A percentile compares a stretch with the other conserved stretches of the same genome.
These are phyloP conservation scores for Amanita jacksonii DNA, from an alignment of 768 basidiomycete genomes.

Conservation along the genomic window DNA sequence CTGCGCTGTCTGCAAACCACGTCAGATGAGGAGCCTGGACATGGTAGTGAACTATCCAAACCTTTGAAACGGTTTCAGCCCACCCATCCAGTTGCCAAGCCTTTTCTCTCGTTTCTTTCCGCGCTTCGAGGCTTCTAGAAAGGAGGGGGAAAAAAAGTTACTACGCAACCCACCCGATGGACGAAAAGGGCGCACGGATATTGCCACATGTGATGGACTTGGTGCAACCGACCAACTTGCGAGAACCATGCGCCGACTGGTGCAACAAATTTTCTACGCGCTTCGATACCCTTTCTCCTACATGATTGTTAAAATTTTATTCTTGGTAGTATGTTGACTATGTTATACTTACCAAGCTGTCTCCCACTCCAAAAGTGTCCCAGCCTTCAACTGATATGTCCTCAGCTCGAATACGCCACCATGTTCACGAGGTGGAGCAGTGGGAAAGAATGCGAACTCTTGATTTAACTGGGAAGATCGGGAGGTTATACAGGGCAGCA, in stretches of 20 bases:
- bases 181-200: constrained; percentile 63
- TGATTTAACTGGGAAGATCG: constrained; percentile 76
- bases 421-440: constrained; percentile 74
- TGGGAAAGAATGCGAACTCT: constrained; percentile 94
- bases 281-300: constrained; percentile 92
- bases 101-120: constrained; percentile 79
- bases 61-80: constrained; percentile 92
- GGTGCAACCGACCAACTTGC: constrained; percentile 73
- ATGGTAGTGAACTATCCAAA: constrained; percentile 19
- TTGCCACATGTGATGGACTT: constrained; percentile 98
- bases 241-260: constrained; percentile 93
- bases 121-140: constrained; percentile 57
- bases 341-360: constrained; percentile 60
- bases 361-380: constrained; percentile 93
- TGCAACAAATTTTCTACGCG: constrained; percentile 75
- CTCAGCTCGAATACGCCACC: constrained; percentile 94
- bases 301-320: constrained; percentile 2
- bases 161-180: constrained; percentile 4
- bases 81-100: constrained; percentile 95
- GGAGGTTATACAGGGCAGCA: constrained; percentile 69
- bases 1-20: constrained; percentile 65
- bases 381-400: constrained; percentile 81
- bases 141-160: constrained; percentile 5
- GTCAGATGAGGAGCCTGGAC: constrained; percentile 7
- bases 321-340: constrained; percentile 8